A percentile compares a stretch with the other conserved stretches of the same genome.
These are phyloP conservation scores for Neopestalotiopsis sp. DNA, from an alignment of 2,329 filamentous ascomycete genomes.

Conservation along the genomic window DNA sequence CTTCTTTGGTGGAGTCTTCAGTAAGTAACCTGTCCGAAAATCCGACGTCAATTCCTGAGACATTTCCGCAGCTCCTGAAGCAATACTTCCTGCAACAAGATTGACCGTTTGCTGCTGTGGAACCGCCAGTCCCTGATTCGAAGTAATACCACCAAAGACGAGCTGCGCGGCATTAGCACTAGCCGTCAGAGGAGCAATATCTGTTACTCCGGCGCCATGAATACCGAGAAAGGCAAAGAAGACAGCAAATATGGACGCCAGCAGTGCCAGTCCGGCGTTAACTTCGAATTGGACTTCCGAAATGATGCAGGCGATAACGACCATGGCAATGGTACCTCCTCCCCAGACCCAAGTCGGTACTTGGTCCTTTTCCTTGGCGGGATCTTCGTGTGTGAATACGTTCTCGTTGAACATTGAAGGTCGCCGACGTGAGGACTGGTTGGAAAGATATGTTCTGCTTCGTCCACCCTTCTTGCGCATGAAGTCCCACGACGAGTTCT, in stretches of 20 bases:
- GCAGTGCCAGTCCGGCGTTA: constrained; percentile 58
- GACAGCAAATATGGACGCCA: constrained; percentile 62
- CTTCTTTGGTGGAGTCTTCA: constrained; percentile 67
- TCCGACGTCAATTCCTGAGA: constrained; percentile 62
- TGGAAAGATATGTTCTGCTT: constrained; percentile 15
- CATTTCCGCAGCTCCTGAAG: constrained; percentile 61
- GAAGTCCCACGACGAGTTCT: constrained; percentile 16
- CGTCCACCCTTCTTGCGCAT: constrained; percentile 21
- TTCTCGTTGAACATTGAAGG: constrained; percentile 14
- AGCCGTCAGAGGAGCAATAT: constrained; percentile 69
- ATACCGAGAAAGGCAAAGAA: constrained; percentile 67
- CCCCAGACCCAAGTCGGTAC: constrained; percentile 61
- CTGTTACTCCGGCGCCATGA: constrained; percentile 64
- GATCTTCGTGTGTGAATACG: constrained; percentile 18
- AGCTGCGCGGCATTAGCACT: constrained; percentile 73
- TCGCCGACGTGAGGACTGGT: constrained; percentile 3
- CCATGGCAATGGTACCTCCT: constrained; percentile 52
- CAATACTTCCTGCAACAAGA: constrained; percentile 65
- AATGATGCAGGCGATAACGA: constrained; percentile 58
- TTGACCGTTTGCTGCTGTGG: constrained; percentile 67
- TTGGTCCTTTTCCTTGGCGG: constrained; percentile 37
- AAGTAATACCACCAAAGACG: constrained; percentile 69
- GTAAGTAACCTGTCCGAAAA: constrained; percentile 72
- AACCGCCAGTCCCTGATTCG: constrained; percentile 54
- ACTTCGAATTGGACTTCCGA: constrained; percentile 59